Evolutionary conservation across 176 grass and related monocot species (phyloP).

Genomic region (Hordeum vulgare): MorexV3_pseudomolecules_assembly NC_058520.1:573879954-573880453

Average conservation of each 20-base stretch:
- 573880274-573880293: not conserved
- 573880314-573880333: not conserved
- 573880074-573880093: slow-evolving; percentile 6
- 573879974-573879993: too few relatives aligned
- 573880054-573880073: not conserved
- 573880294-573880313: not conserved
- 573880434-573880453: not conserved
- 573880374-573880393: too few relatives aligned
- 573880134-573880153: not conserved
- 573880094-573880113: not conserved
- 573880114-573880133: not conserved
- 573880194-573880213: not conserved
- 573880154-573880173: not conserved
- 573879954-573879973: too few relatives aligned
- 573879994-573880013: too few relatives aligned
- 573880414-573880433: too few relatives aligned
- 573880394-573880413: too few relatives aligned
- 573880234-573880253: slow-evolving; percentile 2
- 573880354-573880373: too few relatives aligned
- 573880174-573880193: not conserved
- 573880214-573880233: not conserved
- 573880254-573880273: not conserved
- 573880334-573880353: too few relatives aligned
- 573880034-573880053: slow-evolving; percentile 3
- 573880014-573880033: not conserved